These are phyloP conservation scores for Zymoseptoria ardabiliae DNA, from an alignment of 2,329 filamentous ascomycete species.

Conservation along the genomic window DNA sequence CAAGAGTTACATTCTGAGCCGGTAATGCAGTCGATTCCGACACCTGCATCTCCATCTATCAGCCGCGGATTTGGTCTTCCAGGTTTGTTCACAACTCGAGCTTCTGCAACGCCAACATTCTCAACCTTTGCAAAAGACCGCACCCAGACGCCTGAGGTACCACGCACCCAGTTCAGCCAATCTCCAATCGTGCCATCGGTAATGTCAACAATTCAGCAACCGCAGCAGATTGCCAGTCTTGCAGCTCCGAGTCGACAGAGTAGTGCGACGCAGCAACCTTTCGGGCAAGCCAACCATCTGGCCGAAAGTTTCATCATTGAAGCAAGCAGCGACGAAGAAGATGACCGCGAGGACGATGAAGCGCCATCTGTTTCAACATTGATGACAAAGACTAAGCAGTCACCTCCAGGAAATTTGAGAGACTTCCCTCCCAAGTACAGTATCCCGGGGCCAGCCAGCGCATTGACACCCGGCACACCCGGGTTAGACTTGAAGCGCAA, in stretches of 20 bases:
- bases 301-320: constrained; percentile 69
- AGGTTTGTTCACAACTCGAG: constrained; percentile 23
- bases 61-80: constrained; percentile 18
- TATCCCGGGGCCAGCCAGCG: not conserved
- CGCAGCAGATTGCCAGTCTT: constrained; percentile 6
- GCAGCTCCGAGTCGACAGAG: not conserved
- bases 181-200: not conserved
- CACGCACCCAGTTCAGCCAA: not conserved
- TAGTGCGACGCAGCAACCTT: constrained; percentile 48
- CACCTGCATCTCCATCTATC: constrained; percentile 8
- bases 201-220: constrained; percentile 17
- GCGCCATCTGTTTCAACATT: not conserved
- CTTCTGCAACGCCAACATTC: not conserved
- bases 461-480: constrained; percentile 16
- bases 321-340: constrained; percentile 70
- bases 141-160: not conserved
- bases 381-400: not conserved
- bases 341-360: constrained; percentile 27
- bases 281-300: constrained; percentile 47
- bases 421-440: not conserved
- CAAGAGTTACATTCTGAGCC: not conserved
- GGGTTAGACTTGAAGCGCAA: constrained; percentile 12
- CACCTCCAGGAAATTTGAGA: not conserved
- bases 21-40: not conserved
- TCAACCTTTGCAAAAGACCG: not conserved